A percentile compares a stretch with the other conserved stretches of the same genome.
Conservation (phyloP, 2,329 filamentous ascomycete species). For the Botrytis porri region DNA sequence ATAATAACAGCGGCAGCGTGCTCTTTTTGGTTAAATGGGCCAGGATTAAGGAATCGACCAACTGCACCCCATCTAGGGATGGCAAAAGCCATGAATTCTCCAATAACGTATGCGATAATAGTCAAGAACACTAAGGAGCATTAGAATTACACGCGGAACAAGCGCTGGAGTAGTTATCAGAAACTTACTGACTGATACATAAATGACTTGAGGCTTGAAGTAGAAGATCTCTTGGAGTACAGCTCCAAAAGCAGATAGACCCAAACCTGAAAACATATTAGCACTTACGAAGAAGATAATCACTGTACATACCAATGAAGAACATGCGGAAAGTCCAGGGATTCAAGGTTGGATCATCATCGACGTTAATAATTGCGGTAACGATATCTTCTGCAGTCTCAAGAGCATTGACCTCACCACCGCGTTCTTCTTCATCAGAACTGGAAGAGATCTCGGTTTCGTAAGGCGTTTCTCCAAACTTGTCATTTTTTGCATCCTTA, state of each 20-base stretch:
- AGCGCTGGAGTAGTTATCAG: neutral
- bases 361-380: constrained; percentile 22
- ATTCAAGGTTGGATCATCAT: constrained; percentile 29
- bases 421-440: constrained; percentile 15
- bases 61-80: constrained; percentile 39
- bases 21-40: constrained; percentile 67
- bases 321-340: constrained; percentile 42
- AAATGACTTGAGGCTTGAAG: constrained; percentile 48
- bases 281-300: neutral
- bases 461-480: neutral
- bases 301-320: constrained; percentile 38
- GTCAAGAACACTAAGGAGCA: constrained; percentile 41
- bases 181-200: constrained; percentile 39
- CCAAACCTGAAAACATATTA: constrained; percentile 32
- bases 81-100: constrained; percentile 39
- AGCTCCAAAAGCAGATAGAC: constrained; percentile 40
- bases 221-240: constrained; percentile 46
- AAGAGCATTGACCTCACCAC: constrained; percentile 12
- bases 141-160: neutral
- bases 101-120: constrained; percentile 44
- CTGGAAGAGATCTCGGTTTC: constrained; percentile 2
- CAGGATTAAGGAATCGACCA: constrained; percentile 57
- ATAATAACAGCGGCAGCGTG: constrained; percentile 65
- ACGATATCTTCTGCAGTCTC: constrained; percentile 21
- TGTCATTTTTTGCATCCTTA: neutral